Conservation (phyloP, 73 alveolate genomes). For the Tetrahymena elliotti region DNA sequence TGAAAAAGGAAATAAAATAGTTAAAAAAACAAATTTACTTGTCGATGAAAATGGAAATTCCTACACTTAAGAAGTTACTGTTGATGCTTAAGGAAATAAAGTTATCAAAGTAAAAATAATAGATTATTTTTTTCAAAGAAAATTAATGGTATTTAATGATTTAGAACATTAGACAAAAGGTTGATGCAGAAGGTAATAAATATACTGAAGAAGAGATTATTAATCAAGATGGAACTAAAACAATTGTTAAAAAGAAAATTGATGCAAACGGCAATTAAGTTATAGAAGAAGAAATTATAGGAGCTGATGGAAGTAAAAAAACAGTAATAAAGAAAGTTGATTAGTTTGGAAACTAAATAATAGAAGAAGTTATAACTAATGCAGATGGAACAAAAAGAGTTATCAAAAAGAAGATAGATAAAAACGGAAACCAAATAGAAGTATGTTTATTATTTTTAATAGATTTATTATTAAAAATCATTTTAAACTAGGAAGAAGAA, state of each 20-base stretch:
- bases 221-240: constrained; percentile 20
- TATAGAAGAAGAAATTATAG: not conserved
- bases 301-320: not conserved
- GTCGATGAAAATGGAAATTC: constrained; percentile 29
- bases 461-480: not conserved
- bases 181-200: constrained; percentile 12
- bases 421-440: not conserved
- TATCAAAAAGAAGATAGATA: not conserved
- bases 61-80: constrained; percentile 6
- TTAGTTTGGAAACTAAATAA: not conserved
- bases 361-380: not conserved
- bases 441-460: not conserved
- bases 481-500: not conserved
- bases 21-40: not conserved
- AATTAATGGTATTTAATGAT: not conserved
- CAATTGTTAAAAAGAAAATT: constrained; percentile 7
- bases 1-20: not conserved
- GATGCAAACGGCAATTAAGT: not conserved
- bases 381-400: not conserved
- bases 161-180: not conserved
- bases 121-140: not conserved
- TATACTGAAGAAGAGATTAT: constrained; percentile 23
- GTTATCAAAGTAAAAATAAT: not conserved
- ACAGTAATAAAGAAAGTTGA: not conserved
- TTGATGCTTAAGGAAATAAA: constrained; percentile 11